phyloP scores from a whole-genome alignment of 2,329 filamentous ascomycete genomes.

The Colletotrichum siamense region DNA sequence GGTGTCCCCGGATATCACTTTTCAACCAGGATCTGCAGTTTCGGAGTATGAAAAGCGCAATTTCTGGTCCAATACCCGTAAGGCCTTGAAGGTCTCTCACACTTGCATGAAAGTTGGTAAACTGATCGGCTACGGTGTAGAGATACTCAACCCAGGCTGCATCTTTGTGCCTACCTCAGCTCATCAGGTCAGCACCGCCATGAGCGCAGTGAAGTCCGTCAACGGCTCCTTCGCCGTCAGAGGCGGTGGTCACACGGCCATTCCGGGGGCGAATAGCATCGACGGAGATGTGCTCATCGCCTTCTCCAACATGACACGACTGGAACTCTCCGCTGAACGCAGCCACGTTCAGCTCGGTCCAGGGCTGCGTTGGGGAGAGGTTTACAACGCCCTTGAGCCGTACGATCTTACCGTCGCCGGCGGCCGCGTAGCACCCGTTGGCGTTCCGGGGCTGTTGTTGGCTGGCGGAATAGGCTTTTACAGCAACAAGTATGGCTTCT shows the following conservation, averaged over 20 bases:
- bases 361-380: background rate
- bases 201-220: fast-evolving
- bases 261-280: fast-evolving
- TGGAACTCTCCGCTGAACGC: background rate
- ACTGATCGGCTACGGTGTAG: background rate
- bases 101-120: too few species aligned
- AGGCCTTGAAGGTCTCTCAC: too few species aligned
- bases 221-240: background rate
- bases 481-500: background rate
- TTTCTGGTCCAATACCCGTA: background rate
- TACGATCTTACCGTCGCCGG: background rate
- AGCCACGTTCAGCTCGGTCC: background rate
- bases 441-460: background rate
- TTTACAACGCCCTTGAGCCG: background rate
- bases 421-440: background rate
- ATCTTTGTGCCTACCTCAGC: background rate
- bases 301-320: background rate
- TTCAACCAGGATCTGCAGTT: background rate
- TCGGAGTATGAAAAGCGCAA: background rate
- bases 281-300: background rate
- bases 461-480: background rate
- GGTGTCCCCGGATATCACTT: background rate
- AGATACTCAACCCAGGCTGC: background rate
- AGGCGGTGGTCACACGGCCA: background rate
- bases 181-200: background rate